These are phyloP conservation scores for Scutellaria barbata DNA, from an alignment of 257 asterid species.

Conservation along the genomic window DNA sequence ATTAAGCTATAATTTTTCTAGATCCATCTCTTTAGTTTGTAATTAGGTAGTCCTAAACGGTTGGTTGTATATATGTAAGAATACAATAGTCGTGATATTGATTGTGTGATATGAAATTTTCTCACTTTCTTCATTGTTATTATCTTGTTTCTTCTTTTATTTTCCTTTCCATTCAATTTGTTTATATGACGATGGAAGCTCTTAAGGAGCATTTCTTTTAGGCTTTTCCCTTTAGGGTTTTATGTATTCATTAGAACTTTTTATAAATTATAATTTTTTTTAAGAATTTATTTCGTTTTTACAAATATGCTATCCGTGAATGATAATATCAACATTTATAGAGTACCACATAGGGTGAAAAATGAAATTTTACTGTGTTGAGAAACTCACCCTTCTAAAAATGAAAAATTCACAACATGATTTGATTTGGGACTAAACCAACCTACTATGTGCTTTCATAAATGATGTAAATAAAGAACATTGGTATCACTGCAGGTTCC, in stretches of 20 bases:
- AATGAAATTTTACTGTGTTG: too few species aligned
- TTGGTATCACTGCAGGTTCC: background rate
- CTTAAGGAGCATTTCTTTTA: background rate
- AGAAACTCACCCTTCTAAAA: too few species aligned
- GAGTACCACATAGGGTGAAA: too few species aligned
- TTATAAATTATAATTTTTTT: too few species aligned
- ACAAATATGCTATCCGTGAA: too few species aligned
- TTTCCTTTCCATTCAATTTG: background rate
- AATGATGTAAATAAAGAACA: background rate
- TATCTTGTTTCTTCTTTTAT: background rate
- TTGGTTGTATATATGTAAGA: slow-evolving; percentile 56
- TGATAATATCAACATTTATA: too few species aligned
- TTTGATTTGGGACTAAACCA: too few species aligned
- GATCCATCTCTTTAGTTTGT: slow-evolving; percentile 44
- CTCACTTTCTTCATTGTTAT: slow-evolving; percentile 9
- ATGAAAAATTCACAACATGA: too few species aligned
- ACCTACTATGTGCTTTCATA: too few species aligned
- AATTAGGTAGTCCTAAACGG: slow-evolving; percentile 45
- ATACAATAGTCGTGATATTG: slow-evolving; percentile 46
- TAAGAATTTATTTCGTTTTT: too few species aligned
- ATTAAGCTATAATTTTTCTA: slow-evolving; percentile 48
- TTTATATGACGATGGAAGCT: background rate
- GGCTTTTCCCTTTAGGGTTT: too few species aligned
- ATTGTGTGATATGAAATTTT: slow-evolving; percentile 38
- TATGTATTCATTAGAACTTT: too few species aligned